Percentiles rank a stretch among this genome's conserved stretches.
Conservation (phyloP, 2,329 filamentous ascomycete genomes). For the Cladosporium sp. region DNA sequence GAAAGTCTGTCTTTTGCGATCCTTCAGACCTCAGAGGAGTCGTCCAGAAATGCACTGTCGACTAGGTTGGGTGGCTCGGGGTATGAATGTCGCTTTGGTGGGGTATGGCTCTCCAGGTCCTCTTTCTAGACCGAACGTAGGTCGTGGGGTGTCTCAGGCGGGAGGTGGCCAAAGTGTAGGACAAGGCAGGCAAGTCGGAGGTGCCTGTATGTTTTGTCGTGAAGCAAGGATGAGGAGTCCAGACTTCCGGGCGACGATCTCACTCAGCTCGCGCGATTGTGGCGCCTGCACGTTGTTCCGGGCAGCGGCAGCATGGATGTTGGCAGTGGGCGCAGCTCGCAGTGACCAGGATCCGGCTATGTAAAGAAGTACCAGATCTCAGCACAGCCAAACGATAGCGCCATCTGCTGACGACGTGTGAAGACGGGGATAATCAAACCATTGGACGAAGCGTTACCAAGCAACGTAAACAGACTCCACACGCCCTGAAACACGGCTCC, state of each 20-base stretch:
- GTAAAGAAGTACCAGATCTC: too few species aligned
- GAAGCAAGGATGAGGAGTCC: not conserved
- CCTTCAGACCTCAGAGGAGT: too few species aligned
- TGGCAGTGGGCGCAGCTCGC: not conserved
- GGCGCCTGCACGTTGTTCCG: constrained; percentile 5
- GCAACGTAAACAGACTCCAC: constrained; percentile 12
- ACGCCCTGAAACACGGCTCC: constrained; percentile 1
- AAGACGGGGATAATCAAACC: not conserved
- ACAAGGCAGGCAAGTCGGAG: not conserved
- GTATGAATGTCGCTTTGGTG: too few species aligned
- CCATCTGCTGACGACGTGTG: constrained; percentile 2
- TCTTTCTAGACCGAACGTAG: too few species aligned
- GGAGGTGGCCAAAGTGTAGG: not conserved
- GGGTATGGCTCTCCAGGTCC: too few species aligned
- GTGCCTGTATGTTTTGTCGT: constrained; percentile 3
- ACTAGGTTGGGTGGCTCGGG: too few species aligned
- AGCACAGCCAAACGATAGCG: not conserved
- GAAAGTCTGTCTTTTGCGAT: too few species aligned
- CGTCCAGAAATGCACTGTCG: too few species aligned
- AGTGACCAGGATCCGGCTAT: not conserved
- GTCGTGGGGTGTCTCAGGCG: constrained; percentile 1
- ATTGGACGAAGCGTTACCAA: constrained; percentile 1
- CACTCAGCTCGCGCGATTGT: constrained; percentile 4
- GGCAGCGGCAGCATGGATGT: not conserved
- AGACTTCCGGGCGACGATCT: not conserved